A percentile compares a stretch with the other conserved stretches of the same genome.
These are phyloP conservation scores for Talaromyces proteolyticus DNA, from an alignment of 495 filamentous ascomycete species.

Conservation along the genomic window DNA sequence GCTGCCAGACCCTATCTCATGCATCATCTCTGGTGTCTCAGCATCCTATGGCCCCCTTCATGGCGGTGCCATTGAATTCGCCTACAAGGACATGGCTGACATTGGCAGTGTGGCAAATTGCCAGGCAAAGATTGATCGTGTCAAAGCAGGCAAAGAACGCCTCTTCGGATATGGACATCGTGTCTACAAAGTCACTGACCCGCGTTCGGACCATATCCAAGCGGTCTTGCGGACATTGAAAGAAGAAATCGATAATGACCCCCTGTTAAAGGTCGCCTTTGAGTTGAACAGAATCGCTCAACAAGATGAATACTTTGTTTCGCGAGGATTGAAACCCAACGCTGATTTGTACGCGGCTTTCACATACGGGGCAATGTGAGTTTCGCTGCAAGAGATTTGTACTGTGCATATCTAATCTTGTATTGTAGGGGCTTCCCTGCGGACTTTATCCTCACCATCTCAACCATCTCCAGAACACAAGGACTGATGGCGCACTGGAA, in stretches of 20 bases:
- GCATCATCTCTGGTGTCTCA: constrained; percentile 38
- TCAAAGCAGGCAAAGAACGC: constrained; percentile 45
- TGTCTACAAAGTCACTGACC: constrained; percentile 47
- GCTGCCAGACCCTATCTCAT: constrained; percentile 30
- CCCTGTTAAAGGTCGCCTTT: constrained; percentile 35
- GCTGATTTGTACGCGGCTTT: constrained; percentile 46
- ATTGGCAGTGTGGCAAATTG: constrained; percentile 42
- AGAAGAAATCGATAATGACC: constrained; percentile 22
- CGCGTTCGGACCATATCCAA: constrained; percentile 40
- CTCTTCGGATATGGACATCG: constrained; percentile 58
- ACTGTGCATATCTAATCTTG: background rate
- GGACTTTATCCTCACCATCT: constrained; percentile 29
- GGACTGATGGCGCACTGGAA: constrained; percentile 40
- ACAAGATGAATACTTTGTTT: constrained; percentile 39
- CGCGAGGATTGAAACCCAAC: constrained; percentile 39
- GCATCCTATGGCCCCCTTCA: constrained; percentile 52
- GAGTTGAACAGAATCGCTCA: constrained; percentile 41
- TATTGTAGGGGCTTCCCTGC: constrained; percentile 23
- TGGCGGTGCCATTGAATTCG: constrained; percentile 53
- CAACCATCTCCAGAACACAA: constrained; percentile 26
- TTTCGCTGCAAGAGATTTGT: background rate
- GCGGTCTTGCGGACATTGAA: constrained; percentile 33
- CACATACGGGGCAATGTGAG: constrained; percentile 40
- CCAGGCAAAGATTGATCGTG: constrained; percentile 38
- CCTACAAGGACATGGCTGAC: constrained; percentile 39